Base-by-base conservation (phyloP, 208 protist species). In the Trypanosoma lewisi region DNA sequence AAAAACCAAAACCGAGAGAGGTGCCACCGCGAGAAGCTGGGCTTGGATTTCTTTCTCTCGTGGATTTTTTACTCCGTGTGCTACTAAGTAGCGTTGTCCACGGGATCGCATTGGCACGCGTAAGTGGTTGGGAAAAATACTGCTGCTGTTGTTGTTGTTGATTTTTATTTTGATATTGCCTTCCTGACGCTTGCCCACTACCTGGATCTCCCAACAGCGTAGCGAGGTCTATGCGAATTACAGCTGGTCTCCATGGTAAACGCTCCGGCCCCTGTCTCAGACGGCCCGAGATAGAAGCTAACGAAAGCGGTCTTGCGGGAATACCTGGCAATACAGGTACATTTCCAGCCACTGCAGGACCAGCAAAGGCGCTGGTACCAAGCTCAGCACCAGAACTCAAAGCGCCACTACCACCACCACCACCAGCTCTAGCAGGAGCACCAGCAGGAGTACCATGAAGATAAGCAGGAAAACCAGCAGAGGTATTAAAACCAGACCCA, bases 161-260 rank as follows among this genome's bases (percentile, higher is more conserved):
- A n/a, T n/a, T n/a, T n/a, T n/a, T n/a, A n/a, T n/a, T n/a, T n/a
- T n/a, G n/a, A n/a, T n/a, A n/a, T n/a, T n/a, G n/a, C n/a, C n/a
- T n/a, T 44, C 2, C 3, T 17, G 39, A 19, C 19, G 45, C n/a
- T 12, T 6, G 45, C 27, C 23, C 23, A 2, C 23, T 21, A 14
- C 4, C 2, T 28, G 5, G 3, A 7, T 8, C 3, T 14, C 45
- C 45, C 2, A 50, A 28, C 19, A 48, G 0, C 21, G 41, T 17
- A 25, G 1, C 17, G 7, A 54, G 34, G 27, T 56, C 49, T 48
- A 65, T 8, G 0, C 25, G 59, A 54, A 65, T 11, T 2, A 65
- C 33, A 31, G 59, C 48, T 3, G 59, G 21, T 48, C 25, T 53
- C 45, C 59, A 65, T 17, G 21, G 30, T 19, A 33, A 54, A 25